A percentile compares a stretch with the other conserved stretches of the same genome.
phyloP scores from a whole-genome alignment of 2,329 filamentous ascomycete species.

The Hortaea werneckii region DNA sequence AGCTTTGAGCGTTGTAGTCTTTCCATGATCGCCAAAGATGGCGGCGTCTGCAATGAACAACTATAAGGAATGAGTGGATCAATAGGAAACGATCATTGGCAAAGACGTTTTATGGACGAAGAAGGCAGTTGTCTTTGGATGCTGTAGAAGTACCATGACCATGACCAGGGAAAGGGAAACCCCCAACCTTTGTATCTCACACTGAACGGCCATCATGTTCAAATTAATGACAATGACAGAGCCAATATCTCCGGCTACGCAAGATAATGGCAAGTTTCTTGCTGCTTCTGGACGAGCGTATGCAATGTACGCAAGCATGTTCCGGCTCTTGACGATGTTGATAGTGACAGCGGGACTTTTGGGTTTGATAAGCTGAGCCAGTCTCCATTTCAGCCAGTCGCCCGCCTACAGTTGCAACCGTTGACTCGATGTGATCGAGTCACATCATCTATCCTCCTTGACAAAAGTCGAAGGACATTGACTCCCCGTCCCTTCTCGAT shows the following conservation, averaged over 20 bases:
- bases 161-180: not conserved
- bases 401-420: not conserved
- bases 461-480: no score
- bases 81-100: no score
- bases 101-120: no score
- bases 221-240: not conserved
- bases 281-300: not conserved
- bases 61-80: no score
- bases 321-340: not conserved
- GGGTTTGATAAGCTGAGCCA: not conserved
- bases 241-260: not conserved
- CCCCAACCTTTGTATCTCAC: not conserved
- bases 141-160: not conserved
- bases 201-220: not conserved
- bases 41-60: no score
- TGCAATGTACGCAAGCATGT: not conserved
- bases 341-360: not conserved
- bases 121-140: not conserved
- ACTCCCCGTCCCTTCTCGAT: no score
- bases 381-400: not conserved
- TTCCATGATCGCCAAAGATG: conserved; percentile 26
- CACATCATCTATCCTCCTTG: not conserved
- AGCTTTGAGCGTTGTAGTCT: conserved; percentile 30
- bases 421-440: not conserved
- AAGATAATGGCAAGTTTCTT: not conserved